Evolutionary conservation across 192 early-diverging fungal genomes (phyloP).

Genomic region (Backusella circina): DNA sequence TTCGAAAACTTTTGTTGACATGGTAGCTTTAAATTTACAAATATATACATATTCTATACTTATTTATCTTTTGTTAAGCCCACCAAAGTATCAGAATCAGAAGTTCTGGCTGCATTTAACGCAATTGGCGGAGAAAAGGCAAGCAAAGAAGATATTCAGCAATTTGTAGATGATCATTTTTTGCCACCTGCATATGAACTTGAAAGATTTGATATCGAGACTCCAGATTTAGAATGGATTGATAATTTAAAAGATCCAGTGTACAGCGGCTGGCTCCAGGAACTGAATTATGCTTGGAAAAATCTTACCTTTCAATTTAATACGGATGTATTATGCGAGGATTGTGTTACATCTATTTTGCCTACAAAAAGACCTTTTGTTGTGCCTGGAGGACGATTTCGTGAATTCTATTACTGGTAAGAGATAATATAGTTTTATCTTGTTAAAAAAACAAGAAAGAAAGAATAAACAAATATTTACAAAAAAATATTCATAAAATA

Average conservation of each 20-base stretch:
- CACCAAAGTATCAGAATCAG: constrained; percentile 48
- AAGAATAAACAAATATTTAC: too few relatives aligned
- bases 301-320: constrained; percentile 56
- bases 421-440: background rate
- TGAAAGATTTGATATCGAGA: constrained; percentile 22
- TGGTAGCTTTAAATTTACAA: background rate
- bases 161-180: constrained; percentile 60
- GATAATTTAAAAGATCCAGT: constrained; percentile 38
- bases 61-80: constrained; percentile 28
- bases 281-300: constrained; percentile 56
- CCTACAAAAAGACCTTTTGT: constrained; percentile 58
- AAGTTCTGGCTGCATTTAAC: constrained; percentile 51
- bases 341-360: constrained; percentile 55
- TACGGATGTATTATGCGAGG: constrained; percentile 43
- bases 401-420: constrained; percentile 71
- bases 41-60: background rate
- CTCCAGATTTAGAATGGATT: constrained; percentile 46
- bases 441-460: background rate
- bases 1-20: constrained; percentile 75
- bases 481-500: background rate
- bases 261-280: constrained; percentile 42
- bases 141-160: constrained; percentile 25
- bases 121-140: constrained; percentile 39
- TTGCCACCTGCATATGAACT: constrained; percentile 49
- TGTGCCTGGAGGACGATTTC: constrained; percentile 69